Evolutionary conservation across 2,329 filamentous ascomycete genomes (phyloP), one percentile per base, ranked within the genome.

Genomic region (Peltaster fructicola): DNA sequence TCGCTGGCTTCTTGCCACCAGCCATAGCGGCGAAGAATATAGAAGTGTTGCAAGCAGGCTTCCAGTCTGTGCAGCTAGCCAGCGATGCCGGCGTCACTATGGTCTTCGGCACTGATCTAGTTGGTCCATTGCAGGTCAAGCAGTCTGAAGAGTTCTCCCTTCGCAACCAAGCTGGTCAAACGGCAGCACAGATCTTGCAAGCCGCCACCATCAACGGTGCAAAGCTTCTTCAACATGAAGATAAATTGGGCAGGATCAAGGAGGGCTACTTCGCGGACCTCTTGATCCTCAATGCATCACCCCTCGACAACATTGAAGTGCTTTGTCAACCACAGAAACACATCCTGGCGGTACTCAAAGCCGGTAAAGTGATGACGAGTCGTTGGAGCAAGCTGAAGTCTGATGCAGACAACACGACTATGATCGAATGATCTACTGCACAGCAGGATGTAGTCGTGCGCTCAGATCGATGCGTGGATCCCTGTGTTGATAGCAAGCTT

Each of bases 31-130:
- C 38, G n/a, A 69, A 69, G 49, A 67, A 68, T 29, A 33, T 51
- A 5, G 47, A 56, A 27, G 62, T 67, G 1, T 44, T 68, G 3
- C 39, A 51, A 9, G 46, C 46, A 3, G 64, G 65, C 2, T 35
- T 68, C 3, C 34, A 47, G 8, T 51, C 55, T 1, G 41, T 68
- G 9, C 48, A 57, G 23, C 53, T 67, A 11, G 62, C 62, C 3
- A 43, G 51, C 11, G 52, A 61, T 7, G 61, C 59, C 0, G 64
- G 64, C 0, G 61, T 69, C 1, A 59, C 51, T 1, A 60, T 70
- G 19, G 68, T 63, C 38, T 66, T 57, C 33, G 65, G 65, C 0
- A 60, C 60, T 0, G 63, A 68, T 42, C 48, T 68, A 6, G 50
- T 68, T 1, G 63, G 61, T 0, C 59, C 58, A 1, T 38, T 67